Evolutionary conservation across 208 protist genomes (phyloP).

Genomic region (Vickermania spadyakhi): DNA sequence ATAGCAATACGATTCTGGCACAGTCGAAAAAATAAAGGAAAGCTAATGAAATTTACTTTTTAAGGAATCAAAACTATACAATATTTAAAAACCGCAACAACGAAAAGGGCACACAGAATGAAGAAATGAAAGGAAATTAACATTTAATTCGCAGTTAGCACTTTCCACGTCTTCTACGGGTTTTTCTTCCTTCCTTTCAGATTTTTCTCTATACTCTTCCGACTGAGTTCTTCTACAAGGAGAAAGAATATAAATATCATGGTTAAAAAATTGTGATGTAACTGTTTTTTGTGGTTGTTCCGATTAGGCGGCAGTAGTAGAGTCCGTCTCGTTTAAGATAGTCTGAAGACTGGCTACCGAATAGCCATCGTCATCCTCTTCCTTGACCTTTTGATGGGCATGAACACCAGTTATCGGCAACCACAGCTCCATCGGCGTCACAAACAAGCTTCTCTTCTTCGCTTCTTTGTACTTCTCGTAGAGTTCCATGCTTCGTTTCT

Average conservation of each 20-base stretch:
- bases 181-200: no score
- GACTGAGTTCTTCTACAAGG: neutral
- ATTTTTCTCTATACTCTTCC: neutral
- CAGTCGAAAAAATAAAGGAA: neutral
- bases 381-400: conserved; percentile 44
- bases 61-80: no score
- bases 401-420: conserved; percentile 79
- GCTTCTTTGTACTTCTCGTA: conserved; percentile 78
- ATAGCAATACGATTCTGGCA: neutral
- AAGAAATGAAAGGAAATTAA: no score
- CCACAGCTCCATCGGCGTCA: conserved; percentile 86
- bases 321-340: conserved; percentile 24
- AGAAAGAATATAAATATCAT: conserved; percentile 1
- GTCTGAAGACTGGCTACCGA: conserved; percentile 54
- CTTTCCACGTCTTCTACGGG: no score
- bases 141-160: no score
- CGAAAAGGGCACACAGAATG: no score
- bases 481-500: conserved; percentile 59
- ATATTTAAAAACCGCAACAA: no score
- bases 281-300: no score
- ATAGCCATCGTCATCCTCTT: conserved; percentile 62
- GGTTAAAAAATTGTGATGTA: no score
- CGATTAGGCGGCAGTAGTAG: no score
- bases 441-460: conserved; percentile 86
- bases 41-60: neutral